A percentile compares a stretch with the other conserved stretches of the same genome.
phyloP scores from a whole-genome alignment of 805 yeast genomes.

The Wickerhamomyces pijperi region DNA sequence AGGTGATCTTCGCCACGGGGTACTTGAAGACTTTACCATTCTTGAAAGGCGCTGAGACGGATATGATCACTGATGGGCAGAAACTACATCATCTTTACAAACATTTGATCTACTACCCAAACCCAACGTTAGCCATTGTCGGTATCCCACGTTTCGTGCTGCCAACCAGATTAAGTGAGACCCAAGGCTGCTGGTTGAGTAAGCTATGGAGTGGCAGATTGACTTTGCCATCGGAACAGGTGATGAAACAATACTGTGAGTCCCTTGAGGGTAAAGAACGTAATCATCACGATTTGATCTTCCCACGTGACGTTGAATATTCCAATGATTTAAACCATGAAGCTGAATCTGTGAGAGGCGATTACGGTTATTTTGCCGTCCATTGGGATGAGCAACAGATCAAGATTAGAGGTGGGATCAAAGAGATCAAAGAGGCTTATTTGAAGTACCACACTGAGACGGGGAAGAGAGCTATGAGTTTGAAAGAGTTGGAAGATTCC shows the following conservation, averaged over 20 bases:
- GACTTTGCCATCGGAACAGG: slow-evolving; percentile 32
- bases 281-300: slow-evolving; percentile 39
- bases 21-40: slow-evolving; percentile 59
- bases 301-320: slow-evolving; percentile 51
- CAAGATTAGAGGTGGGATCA: slow-evolving; percentile 30
- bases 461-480: slow-evolving; percentile 25
- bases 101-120: slow-evolving; percentile 44
- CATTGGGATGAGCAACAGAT: slow-evolving; percentile 40
- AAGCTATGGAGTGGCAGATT: slow-evolving; percentile 50
- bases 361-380: slow-evolving; percentile 36
- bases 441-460: slow-evolving; percentile 26
- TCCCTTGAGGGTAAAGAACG: slow-evolving; percentile 36
- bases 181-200: slow-evolving; percentile 56
- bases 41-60: slow-evolving; percentile 23
- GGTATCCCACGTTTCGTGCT: slow-evolving; percentile 52
- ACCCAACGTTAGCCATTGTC: slow-evolving; percentile 55
- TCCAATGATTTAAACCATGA: slow-evolving; percentile 32
- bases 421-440: slow-evolving; percentile 33
- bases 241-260: slow-evolving; percentile 34
- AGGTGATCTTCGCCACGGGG: slow-evolving; percentile 64
- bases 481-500: slow-evolving; percentile 28
- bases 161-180: slow-evolving; percentile 50
- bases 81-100: slow-evolving; percentile 44
- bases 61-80: slow-evolving; percentile 32
- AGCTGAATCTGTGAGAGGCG: slow-evolving; percentile 25